Evolutionary conservation across 2,329 filamentous ascomycete genomes (phyloP).

Genomic region (Fusarium goolgardi): DNA sequence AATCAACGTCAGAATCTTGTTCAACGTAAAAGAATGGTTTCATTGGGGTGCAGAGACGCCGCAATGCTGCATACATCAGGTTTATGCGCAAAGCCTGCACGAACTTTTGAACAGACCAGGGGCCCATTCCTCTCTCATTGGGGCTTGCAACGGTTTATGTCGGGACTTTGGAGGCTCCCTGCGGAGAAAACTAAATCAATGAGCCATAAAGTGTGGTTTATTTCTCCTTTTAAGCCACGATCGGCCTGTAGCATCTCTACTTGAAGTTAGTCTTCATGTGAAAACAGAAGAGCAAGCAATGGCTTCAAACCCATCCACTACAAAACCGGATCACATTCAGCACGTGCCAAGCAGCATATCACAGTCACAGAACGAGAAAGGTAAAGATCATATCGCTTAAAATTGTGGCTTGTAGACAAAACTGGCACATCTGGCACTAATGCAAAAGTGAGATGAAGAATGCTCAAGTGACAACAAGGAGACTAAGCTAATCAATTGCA

Average conservation of each 20-base stretch:
- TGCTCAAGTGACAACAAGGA: background rate
- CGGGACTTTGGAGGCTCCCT: background rate
- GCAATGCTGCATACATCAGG: background rate
- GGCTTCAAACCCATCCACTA: background rate
- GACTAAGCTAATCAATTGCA: slow-evolving; percentile 60
- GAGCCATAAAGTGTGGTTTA: background rate
- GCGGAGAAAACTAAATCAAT: background rate
- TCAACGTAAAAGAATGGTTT: slow-evolving; percentile 5
- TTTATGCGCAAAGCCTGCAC: background rate
- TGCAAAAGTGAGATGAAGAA: background rate
- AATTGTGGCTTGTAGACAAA: background rate
- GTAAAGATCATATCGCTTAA: background rate
- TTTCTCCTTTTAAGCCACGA: background rate
- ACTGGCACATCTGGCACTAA: background rate
- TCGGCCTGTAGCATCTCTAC: background rate
- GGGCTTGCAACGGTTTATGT: background rate
- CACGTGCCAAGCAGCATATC: background rate
- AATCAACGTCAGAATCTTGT: background rate
- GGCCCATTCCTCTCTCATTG: background rate
- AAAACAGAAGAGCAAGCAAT: background rate
- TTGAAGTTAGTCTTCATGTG: background rate
- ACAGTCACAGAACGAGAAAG: no score
- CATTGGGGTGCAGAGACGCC: background rate
- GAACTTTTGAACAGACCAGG: slow-evolving; percentile 1
- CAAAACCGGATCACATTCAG: background rate